A percentile compares a stretch with the other conserved stretches of the same genome.
phyloP scores from a whole-genome alignment of 1,139 yeast species.

The Yarrowia galli region DNA sequence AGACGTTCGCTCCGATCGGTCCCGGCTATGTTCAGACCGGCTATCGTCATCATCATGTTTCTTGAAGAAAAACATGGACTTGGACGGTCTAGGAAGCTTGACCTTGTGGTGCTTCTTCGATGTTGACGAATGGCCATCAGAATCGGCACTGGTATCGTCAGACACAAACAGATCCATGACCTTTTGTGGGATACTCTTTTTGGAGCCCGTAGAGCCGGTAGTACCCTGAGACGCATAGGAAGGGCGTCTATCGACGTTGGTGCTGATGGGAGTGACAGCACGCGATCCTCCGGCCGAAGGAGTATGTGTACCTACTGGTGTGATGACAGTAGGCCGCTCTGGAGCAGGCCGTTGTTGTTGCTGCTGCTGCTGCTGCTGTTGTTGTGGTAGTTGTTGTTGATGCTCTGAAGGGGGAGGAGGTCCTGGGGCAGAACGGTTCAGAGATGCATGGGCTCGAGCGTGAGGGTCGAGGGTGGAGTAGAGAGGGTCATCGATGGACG shows the following conservation, averaged over 20 bases:
- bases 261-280: constrained; percentile 27
- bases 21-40: constrained; percentile 17
- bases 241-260: constrained; percentile 35
- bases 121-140: constrained; percentile 13
- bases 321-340: constrained; percentile 14
- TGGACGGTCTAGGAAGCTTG: constrained; percentile 31
- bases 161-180: constrained; percentile 36
- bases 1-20: neutral
- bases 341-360: constrained; percentile 3
- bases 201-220: constrained; percentile 26
- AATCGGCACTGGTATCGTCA: constrained; percentile 18
- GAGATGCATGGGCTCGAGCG: constrained; percentile 25
- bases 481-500: constrained; percentile 32
- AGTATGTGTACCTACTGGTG: constrained; percentile 21
- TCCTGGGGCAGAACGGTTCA: neutral
- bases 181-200: constrained; percentile 35
- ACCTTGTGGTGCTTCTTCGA: constrained; percentile 16
- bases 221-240: constrained; percentile 36
- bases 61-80: constrained; percentile 38
- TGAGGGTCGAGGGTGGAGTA: constrained; percentile 34
- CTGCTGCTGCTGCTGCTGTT: no score
- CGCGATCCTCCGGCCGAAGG: constrained; percentile 24
- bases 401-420: neutral
- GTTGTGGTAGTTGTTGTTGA: neutral
- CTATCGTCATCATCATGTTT: constrained; percentile 21